These are phyloP conservation scores for Haplosporangium sp. DNA, from an alignment of 371 early-diverging fungal genomes.

Conservation along the genomic window DNA sequence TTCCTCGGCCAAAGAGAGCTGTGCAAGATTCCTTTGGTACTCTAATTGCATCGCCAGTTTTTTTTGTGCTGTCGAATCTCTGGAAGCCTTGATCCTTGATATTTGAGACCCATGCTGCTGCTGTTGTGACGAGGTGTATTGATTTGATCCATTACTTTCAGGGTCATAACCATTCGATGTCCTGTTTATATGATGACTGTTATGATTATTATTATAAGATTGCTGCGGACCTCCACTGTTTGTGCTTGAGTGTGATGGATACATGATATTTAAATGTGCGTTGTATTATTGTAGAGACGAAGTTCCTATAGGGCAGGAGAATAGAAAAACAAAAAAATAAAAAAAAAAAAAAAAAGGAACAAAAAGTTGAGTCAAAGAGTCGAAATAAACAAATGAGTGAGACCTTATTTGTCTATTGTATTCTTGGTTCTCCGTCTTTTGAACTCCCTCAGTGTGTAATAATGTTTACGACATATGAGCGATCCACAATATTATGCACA, in stretches of 20 bases:
- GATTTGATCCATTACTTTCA: not conserved
- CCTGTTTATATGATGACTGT: not conserved
- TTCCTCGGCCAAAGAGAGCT: constrained; percentile 7
- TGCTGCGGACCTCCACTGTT: not conserved
- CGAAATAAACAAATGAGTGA: no score
- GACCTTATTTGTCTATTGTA: no score
- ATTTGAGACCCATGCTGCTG: constrained; percentile 12
- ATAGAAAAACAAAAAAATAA: no score
- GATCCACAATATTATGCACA: no score
- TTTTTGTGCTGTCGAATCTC: constrained; percentile 16
- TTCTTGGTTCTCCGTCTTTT: no score
- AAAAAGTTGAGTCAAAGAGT: no score
- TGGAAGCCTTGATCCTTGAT: constrained; percentile 1
- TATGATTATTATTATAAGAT: not conserved
- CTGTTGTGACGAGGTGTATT: constrained; percentile 3
- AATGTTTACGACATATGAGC: no score
- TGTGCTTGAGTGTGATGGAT: not conserved
- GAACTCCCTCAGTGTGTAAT: no score
- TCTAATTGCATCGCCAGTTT: constrained; percentile 26
- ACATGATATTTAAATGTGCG: not conserved
- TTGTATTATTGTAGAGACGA: no score
- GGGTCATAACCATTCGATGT: not conserved
- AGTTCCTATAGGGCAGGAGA: no score
- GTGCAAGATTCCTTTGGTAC: constrained; percentile 24
- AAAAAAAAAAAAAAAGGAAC: no score